These are phyloP conservation scores for Dioscorea cayenensis DNA, from an alignment of 116 monocot genomes.

Conservation along the genomic window DNA sequence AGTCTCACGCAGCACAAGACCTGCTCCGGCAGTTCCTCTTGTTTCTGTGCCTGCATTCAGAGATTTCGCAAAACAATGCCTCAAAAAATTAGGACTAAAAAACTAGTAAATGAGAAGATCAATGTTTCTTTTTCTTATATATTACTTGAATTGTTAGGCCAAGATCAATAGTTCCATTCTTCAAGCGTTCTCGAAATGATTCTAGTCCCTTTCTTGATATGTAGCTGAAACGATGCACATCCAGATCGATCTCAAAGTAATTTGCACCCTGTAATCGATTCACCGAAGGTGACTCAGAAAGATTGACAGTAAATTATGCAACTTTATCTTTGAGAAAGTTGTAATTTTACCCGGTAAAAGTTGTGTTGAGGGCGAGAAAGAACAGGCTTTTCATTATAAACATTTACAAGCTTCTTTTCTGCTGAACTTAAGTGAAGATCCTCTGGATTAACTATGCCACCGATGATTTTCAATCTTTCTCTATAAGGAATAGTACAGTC, in stretches of 20 bases:
- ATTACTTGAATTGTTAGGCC: constrained; percentile 93
- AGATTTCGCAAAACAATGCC: neutral
- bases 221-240: constrained; percentile 94
- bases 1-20: constrained; percentile 79
- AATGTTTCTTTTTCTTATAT: too few relatives aligned
- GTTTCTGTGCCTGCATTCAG: constrained; percentile 69
- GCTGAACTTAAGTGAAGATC: constrained; percentile 67
- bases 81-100: neutral
- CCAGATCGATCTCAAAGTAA: constrained; percentile 92
- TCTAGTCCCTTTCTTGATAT: constrained; percentile 96
- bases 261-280: constrained; percentile 36
- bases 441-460: constrained; percentile 74
- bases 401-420: constrained; percentile 51
- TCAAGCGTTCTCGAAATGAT: constrained; percentile 73
- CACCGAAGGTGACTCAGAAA: neutral
- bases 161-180: constrained; percentile 69
- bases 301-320: neutral
- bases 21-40: constrained; percentile 86
- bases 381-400: constrained; percentile 3
- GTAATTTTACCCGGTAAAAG: neutral
- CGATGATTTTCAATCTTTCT: constrained; percentile 93
- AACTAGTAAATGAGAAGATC: neutral
- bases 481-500: constrained; percentile 64
- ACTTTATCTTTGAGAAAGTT: neutral
- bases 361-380: constrained; percentile 5